These are phyloP conservation scores for Boletus fagicola DNA, from an alignment of 768 basidiomycete genomes.

Conservation along the genomic window DNA sequence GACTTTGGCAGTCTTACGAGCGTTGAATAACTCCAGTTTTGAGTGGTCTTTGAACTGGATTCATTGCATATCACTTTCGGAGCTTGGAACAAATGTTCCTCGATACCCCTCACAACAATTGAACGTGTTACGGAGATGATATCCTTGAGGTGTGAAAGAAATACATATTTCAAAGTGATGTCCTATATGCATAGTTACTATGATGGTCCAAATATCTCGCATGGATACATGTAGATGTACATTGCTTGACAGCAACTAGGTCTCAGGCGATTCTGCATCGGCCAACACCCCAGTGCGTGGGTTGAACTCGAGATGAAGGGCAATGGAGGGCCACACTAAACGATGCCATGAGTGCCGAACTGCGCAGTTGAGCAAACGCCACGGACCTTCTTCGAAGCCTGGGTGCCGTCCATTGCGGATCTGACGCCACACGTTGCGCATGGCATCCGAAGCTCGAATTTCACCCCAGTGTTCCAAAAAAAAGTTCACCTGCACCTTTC, in stretches of 20 bases:
- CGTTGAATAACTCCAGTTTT: slow-evolving; percentile 37
- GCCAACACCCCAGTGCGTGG: slow-evolving; percentile 33
- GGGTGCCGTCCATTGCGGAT: slow-evolving; percentile 81
- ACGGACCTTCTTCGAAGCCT: slow-evolving; percentile 81
- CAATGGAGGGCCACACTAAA: slow-evolving; percentile 67
- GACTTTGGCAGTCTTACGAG: slow-evolving; percentile 52
- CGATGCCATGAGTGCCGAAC: slow-evolving; percentile 10
- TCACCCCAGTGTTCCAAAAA: slow-evolving; percentile 82
- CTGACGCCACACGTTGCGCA: slow-evolving; percentile 83
- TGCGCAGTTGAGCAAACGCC: neutral
- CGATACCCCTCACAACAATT: neutral
- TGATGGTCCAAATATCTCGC: slow-evolving; percentile 10
- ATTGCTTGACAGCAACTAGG: slow-evolving; percentile 5
- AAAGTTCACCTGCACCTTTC: slow-evolving; percentile 78
- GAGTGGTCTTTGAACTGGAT: neutral
- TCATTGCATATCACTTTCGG: slow-evolving; percentile 3
- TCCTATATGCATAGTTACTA: slow-evolving; percentile 8
- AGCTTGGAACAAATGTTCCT: neutral
- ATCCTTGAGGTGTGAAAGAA: neutral
- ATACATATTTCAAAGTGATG: neutral
- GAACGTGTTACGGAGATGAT: slow-evolving; percentile 3
- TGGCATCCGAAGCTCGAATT: slow-evolving; percentile 78
- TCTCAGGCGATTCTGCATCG: slow-evolving; percentile 22
- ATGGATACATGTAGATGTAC: slow-evolving; percentile 1
- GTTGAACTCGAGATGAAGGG: slow-evolving; percentile 60